These are phyloP conservation scores for Penicillium concentricum DNA, from an alignment of 2,329 filamentous ascomycete genomes.

Conservation along the genomic window DNA sequence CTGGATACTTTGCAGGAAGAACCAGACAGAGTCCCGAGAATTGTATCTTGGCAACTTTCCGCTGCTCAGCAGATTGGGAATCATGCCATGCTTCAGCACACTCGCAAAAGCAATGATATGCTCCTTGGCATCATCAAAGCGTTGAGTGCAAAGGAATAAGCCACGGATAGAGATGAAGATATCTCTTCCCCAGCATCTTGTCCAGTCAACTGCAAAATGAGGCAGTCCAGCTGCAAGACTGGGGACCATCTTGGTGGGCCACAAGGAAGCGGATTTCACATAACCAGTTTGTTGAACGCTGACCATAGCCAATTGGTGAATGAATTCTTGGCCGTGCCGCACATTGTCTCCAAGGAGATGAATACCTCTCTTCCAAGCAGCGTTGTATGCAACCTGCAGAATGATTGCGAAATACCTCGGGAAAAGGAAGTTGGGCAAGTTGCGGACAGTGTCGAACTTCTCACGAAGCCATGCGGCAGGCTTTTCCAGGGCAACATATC, in stretches of 20 bases:
- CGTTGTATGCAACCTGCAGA: slow-evolving; percentile 81
- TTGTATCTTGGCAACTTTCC: slow-evolving; percentile 90
- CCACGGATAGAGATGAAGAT: slow-evolving; percentile 95
- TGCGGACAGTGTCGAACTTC: slow-evolving; percentile 81
- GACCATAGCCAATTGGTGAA: slow-evolving; percentile 85
- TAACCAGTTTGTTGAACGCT: slow-evolving; percentile 87
- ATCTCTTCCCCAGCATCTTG: slow-evolving; percentile 94
- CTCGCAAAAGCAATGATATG: slow-evolving; percentile 94
- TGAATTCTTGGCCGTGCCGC: slow-evolving; percentile 78
- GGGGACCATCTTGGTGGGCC: slow-evolving; percentile 79
- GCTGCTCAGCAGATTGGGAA: slow-evolving; percentile 86
- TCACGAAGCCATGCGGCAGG: slow-evolving; percentile 77
- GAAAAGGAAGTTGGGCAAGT: slow-evolving; percentile 81
- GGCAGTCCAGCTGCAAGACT: slow-evolving; percentile 89
- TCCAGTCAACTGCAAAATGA: slow-evolving; percentile 92
- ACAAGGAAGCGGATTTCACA: slow-evolving; percentile 86
- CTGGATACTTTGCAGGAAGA: slow-evolving; percentile 93
- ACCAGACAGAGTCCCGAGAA: slow-evolving; percentile 94
- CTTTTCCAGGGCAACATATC: slow-evolving; percentile 61
- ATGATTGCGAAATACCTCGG: slow-evolving; percentile 92
- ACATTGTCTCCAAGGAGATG: slow-evolving; percentile 77
- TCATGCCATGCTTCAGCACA: slow-evolving; percentile 97
- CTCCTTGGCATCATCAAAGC: slow-evolving; percentile 84
- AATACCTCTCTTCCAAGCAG: slow-evolving; percentile 74
- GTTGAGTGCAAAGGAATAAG: slow-evolving; percentile 84